Percentiles rank a stretch among this genome's conserved stretches.
These are phyloP conservation scores for Corrigiola litoralis DNA, from an alignment of 179 eudicot species.

Conservation along the genomic window DNA sequence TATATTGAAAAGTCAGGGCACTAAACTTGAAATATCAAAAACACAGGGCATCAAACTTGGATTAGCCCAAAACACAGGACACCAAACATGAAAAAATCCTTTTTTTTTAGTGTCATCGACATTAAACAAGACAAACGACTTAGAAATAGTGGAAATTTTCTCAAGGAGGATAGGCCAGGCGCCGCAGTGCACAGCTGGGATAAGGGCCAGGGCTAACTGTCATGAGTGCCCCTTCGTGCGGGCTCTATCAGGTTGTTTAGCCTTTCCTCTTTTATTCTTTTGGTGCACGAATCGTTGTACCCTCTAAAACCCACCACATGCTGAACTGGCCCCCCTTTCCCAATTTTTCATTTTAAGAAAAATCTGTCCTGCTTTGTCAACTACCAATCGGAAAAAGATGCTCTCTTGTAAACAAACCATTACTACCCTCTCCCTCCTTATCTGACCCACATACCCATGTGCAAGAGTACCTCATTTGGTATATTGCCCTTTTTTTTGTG, in stretches of 20 bases:
- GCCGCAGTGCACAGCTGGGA: conserved; percentile 19
- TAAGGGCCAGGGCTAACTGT: conserved; percentile 1
- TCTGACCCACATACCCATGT: conserved; percentile 25
- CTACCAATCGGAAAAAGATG: conserved; percentile 21
- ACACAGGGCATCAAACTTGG: too few relatives aligned
- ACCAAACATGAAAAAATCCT: too few relatives aligned
- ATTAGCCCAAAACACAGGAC: too few relatives aligned
- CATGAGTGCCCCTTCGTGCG: conserved; percentile 16
- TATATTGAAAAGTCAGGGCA: too few relatives aligned
- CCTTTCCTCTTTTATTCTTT: not conserved
- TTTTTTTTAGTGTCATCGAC: too few relatives aligned
- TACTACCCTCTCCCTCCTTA: not conserved
- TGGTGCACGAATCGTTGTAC: conserved; percentile 15
- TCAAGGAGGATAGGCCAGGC: not conserved
- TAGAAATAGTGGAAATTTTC: not conserved
- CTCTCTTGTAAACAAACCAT: conserved; percentile 15
- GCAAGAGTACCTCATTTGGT: conserved; percentile 15
- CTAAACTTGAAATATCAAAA: too few relatives aligned
- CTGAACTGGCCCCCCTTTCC: not conserved
- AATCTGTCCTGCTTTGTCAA: conserved; percentile 13
- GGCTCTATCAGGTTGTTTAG: not conserved
- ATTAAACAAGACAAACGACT: not conserved
- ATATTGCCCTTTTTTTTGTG: not conserved
- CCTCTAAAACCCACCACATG: conserved; percentile 22
- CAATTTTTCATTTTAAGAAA: not conserved